Evolutionary conservation across 768 basidiomycete species (phyloP), one percentile per base, ranked within the genome.

Genomic region (Pisolithus sp.): DNA sequence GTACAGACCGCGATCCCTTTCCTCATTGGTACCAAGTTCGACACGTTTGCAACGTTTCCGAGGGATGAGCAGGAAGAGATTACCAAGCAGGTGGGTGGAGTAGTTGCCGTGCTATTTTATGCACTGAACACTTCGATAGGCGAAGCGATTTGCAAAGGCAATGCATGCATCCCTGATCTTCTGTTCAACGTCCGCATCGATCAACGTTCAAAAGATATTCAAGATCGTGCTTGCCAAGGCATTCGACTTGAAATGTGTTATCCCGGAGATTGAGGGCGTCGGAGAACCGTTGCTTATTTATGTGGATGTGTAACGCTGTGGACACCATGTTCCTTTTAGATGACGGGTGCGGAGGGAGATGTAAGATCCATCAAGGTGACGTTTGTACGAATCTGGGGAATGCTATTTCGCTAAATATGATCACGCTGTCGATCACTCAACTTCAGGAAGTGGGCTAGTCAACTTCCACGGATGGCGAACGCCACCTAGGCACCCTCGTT

Each of bases 81-180:
- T 63, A 97, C 96, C 41, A 95, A 94, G 72, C 94, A 97, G 81
- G 89, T 87, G 23, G 50, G 75, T 66, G 9, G 7, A 6, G 20
- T n/a, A 7, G 37, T 40, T 45, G 49, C 51, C 30, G 48, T 44
- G 50, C 53, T 40, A 46, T 45, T 50, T 48, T 23, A 47, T 41
- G 46, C 47, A 31, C 53, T 57, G 51, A 53, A 46, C 15, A 39
- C 37, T 49, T 50, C 50, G 34, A 3, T 63, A 94, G 90, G 95
- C 96, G 41, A 96, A 96, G 69, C 85, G 95, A 60, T 99, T 99
- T 71, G 92, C 94, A 55, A 87, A 90, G 68, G 96, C 96, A 47
- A 99, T 99, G 96, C 94, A 98, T 68, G 94, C 96, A 17, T 95
- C 94, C n/a, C 73, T 99, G 54, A 96, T 99, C 69, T 99, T 98